Evolutionary conservation across 2,329 filamentous ascomycete genomes (phyloP).

Genomic region (Ophiognomonia clavigignenti-juglandacearum): DNA sequence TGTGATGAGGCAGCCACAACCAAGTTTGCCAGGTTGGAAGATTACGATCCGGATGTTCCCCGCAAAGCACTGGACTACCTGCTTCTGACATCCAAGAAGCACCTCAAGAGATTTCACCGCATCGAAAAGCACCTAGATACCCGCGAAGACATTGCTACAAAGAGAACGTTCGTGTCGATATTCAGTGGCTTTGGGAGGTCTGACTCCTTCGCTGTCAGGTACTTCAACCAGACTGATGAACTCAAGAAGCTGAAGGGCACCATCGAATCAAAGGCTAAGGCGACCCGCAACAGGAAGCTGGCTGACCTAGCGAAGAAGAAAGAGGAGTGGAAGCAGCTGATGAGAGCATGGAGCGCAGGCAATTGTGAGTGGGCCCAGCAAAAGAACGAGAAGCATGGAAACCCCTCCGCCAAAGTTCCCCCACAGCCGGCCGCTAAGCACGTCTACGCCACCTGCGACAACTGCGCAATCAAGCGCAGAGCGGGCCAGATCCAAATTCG

Average conservation of each 20-base stretch:
- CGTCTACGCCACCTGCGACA: too few relatives aligned
- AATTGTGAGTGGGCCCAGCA: too few relatives aligned
- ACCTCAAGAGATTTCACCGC: constrained; percentile 39
- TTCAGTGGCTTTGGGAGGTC: constrained; percentile 31
- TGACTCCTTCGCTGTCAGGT: constrained; percentile 41
- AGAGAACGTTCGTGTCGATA: constrained; percentile 23
- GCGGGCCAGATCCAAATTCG: constrained; percentile 38
- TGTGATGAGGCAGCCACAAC: constrained; percentile 42
- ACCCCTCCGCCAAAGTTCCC: too few relatives aligned
- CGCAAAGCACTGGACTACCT: constrained; percentile 35
- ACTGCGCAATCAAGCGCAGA: constrained; percentile 27
- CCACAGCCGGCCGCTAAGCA: too few relatives aligned
- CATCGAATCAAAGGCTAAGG: constrained; percentile 35
- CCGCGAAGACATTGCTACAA: constrained; percentile 22
- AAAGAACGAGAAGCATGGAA: too few relatives aligned
- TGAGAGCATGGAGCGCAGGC: too few relatives aligned
- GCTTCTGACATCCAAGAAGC: constrained; percentile 34
- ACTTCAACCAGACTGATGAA: constrained; percentile 36
- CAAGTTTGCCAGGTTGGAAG: constrained; percentile 33
- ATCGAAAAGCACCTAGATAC: constrained; percentile 43
- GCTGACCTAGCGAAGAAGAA: constrained; percentile 31
- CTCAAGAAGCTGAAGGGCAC: constrained; percentile 30
- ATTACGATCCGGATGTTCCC: constrained; percentile 44
- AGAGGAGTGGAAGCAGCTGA: too few relatives aligned
- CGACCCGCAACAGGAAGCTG: constrained; percentile 24